Base-by-base conservation (phyloP, 352 stramenopile species). In the Phytophthora agathidicida region DNA sequence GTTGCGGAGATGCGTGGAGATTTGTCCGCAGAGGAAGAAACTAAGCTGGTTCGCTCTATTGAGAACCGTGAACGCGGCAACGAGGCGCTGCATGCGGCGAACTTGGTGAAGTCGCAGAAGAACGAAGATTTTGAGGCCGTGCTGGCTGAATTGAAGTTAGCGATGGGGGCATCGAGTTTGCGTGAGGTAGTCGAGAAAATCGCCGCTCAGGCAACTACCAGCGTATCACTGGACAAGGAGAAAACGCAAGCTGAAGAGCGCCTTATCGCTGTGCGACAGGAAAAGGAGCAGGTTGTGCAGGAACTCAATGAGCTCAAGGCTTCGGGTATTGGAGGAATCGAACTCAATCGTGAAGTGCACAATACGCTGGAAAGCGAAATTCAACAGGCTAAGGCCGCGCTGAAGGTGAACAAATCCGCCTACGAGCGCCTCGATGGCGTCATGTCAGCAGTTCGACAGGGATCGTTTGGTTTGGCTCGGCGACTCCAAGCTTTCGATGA, bases 311-410 rank as follows among this genome's bases (percentile, higher is more conserved):
- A 93, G 31, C 77, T 94, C 46, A 94, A 94, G 50, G 83, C 83
- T 1, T 92, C 82, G 1, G 82, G 83, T 9, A 88, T 88, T 28
- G 82, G 82, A 41, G 79, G 75, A 24, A 89, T 89, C 14, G 81
- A 91, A 43, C 74, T 93, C 45, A 91, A 89, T 10, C 80, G 83
- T 8, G 83, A 93, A 60, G 80, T 92, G 27, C 92, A 90, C 66
- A 92, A 89, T 46, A 83, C 80, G 10, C 64, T 92, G 8, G 83
- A 92, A 39, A 83, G 60, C 42, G 82, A 92, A 46, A 91, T 94
- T 55, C 77, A 86, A 51, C 77, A 90, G 28, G 77, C 80, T 7
- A 88, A 91, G 46, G 75, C 72, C 16, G 71, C 76, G 3, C 61
- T 91, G 31, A 94, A 93, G 50, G 66, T 89, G 27, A 92, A 91